phyloP scores from a whole-genome alignment of 768 basidiomycete genomes.

The Phanerodontia chrysosporium region DNA sequence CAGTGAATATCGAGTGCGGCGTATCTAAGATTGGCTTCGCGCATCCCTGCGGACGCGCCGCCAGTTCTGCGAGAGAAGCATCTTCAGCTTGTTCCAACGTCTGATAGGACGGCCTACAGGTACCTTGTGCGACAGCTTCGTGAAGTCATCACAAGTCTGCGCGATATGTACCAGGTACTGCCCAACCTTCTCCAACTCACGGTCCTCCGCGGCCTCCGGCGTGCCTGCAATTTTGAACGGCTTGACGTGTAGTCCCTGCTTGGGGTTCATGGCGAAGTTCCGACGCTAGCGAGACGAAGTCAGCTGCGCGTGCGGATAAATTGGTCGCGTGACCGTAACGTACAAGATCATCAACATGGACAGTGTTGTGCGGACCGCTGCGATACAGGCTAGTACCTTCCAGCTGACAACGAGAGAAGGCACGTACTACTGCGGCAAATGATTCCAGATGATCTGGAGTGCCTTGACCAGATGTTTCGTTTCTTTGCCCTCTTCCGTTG shows the following conservation, averaged over 20 bases:
- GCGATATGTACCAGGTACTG: constrained; percentile 67
- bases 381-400: constrained; percentile 3
- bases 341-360: constrained; percentile 85
- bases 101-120: not conserved
- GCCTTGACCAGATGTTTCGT: constrained; percentile 82
- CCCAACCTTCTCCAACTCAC: constrained; percentile 63
- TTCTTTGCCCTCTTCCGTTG: constrained; percentile 63
- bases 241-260: constrained; percentile 76
- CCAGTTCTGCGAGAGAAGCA: too few species aligned
- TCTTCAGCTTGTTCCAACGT: not conserved
- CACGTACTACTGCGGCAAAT: constrained; percentile 73
- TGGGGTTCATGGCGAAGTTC: constrained; percentile 86
- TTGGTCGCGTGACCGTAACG: constrained; percentile 13
- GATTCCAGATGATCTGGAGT: constrained; percentile 83
- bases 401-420: not conserved
- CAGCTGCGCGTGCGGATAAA: constrained; percentile 9
- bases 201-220: constrained; percentile 54
- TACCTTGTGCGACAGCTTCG: constrained; percentile 63
- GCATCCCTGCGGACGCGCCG: not conserved
- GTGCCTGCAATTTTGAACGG: constrained; percentile 80
- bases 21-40: not conserved
- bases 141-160: constrained; percentile 50
- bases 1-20: not conserved
- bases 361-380: constrained; percentile 67
- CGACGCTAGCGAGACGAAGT: constrained; percentile 44